Evolutionary conservation across 2,329 filamentous ascomycete species (phyloP).

Genomic region (Phialophora tarda): DNA sequence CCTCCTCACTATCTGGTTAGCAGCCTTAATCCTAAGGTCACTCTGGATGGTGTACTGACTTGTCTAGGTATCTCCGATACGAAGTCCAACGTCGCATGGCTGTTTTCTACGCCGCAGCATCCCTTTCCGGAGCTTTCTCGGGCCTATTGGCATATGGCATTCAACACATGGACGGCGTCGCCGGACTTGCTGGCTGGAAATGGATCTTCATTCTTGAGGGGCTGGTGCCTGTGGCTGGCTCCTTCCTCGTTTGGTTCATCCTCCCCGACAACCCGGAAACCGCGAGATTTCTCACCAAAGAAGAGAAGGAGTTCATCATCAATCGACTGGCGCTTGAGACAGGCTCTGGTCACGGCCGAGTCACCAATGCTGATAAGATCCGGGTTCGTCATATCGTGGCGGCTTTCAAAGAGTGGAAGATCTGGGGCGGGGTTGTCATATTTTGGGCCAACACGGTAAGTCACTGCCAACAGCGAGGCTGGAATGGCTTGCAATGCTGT

Average conservation of each 20-base stretch:
- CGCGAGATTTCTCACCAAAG: slow-evolving; percentile 70
- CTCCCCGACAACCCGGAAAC: slow-evolving; percentile 76
- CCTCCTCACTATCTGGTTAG: slow-evolving; percentile 29
- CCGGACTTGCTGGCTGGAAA: slow-evolving; percentile 56
- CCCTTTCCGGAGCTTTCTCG: slow-evolving; percentile 52
- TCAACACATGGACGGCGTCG: slow-evolving; percentile 52
- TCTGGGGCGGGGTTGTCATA: slow-evolving; percentile 55
- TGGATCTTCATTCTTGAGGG: slow-evolving; percentile 65
- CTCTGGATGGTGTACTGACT: background rate
- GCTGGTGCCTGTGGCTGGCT: slow-evolving; percentile 56
- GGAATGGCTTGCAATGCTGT: background rate
- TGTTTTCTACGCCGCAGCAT: slow-evolving; percentile 42
- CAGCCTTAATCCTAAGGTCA: background rate
- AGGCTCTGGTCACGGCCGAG: slow-evolving; percentile 56
- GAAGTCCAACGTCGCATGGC: slow-evolving; percentile 43
- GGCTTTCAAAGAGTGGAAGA: slow-evolving; percentile 71
- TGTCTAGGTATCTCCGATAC: slow-evolving; percentile 46
- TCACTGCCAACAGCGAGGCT: background rate
- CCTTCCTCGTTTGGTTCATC: slow-evolving; percentile 61
- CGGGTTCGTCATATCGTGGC: slow-evolving; percentile 67
- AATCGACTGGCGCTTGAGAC: slow-evolving; percentile 69
- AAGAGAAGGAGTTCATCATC: slow-evolving; percentile 69
- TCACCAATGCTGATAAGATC: slow-evolving; percentile 69
- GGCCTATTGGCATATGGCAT: slow-evolving; percentile 59
- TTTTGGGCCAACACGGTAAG: slow-evolving; percentile 37